These are phyloP conservation scores for Sphaceloma murrayae DNA, from an alignment of 2,329 filamentous ascomycete species.

Conservation along the genomic window DNA sequence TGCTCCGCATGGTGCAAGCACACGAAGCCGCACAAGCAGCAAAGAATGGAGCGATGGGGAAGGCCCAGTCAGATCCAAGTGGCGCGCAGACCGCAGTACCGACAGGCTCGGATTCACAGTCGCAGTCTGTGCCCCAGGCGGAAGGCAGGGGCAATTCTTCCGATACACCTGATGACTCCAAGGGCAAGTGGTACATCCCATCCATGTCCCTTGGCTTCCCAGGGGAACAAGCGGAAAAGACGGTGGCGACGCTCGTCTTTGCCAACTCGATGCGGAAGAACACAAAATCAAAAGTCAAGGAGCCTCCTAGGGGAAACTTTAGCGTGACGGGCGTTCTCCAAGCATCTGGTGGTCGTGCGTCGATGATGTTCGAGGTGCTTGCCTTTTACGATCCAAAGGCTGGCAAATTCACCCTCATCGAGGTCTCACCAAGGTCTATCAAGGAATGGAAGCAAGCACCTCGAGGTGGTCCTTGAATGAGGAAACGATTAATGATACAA, in stretches of 20 bases:
- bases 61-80: conserved; percentile 18
- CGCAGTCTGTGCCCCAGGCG: conserved; percentile 1
- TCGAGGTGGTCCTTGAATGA: conserved; percentile 30
- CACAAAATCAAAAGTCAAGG: conserved; percentile 17
- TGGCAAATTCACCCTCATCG: conserved; percentile 30
- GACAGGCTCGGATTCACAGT: not conserved
- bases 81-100: conserved; percentile 6
- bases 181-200: conserved; percentile 11
- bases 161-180: not conserved
- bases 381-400: conserved; percentile 38
- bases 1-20: conserved; percentile 26
- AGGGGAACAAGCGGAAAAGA: conserved; percentile 12
- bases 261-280: conserved; percentile 27
- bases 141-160: conserved; percentile 6
- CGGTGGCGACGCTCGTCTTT: conserved; percentile 13
- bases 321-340: conserved; percentile 39
- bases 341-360: conserved; percentile 34
- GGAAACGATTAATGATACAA: conserved; percentile 4
- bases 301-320: conserved; percentile 38
- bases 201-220: conserved; percentile 1
- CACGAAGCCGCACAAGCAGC: conserved; percentile 21
- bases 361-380: conserved; percentile 36
- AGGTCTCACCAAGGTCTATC: conserved; percentile 24
- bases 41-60: conserved; percentile 17
- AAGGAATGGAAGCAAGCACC: conserved; percentile 33